Conservation (phyloP, 495 filamentous ascomycete species). For the Alectoria sarmentosa region DNA sequence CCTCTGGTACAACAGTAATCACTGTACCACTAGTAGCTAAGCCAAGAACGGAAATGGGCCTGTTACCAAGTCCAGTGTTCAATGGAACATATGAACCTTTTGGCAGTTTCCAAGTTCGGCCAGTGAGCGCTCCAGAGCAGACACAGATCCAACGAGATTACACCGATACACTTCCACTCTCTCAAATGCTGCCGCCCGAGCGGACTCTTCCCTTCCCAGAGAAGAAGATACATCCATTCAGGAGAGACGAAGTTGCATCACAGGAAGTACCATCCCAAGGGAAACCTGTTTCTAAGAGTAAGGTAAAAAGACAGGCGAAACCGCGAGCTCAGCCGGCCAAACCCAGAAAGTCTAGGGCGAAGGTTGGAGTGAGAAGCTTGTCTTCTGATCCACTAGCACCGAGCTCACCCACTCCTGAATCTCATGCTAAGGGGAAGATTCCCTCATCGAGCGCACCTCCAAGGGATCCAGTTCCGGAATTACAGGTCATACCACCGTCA, state of each 20-base stretch:
- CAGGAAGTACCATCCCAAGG: not conserved
- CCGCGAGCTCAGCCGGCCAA: slow-evolving; percentile 2
- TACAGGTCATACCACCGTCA: not conserved
- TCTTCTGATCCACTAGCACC: slow-evolving; percentile 1
- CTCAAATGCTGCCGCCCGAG: slow-evolving; percentile 41
- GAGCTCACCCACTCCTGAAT: not conserved
- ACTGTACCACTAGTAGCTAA: not conserved
- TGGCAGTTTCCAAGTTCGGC: slow-evolving; percentile 12
- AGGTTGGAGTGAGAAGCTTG: not conserved
- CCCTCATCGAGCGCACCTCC: slow-evolving; percentile 6
- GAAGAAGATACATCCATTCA: slow-evolving; percentile 24
- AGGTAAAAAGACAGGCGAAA: slow-evolving; percentile 7
- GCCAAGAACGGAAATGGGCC: not conserved
- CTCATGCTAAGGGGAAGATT: not conserved
- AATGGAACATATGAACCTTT: slow-evolving; percentile 1
- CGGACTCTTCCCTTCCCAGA: slow-evolving; percentile 39
- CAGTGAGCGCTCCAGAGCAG: slow-evolving; percentile 18
- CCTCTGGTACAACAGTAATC: not conserved
- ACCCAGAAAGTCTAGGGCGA: not conserved
- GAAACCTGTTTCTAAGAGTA: slow-evolving; percentile 6
- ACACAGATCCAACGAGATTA: slow-evolving; percentile 1
- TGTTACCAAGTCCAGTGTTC: slow-evolving; percentile 4
- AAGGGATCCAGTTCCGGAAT: not conserved
- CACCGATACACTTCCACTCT: slow-evolving; percentile 22
- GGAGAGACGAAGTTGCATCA: not conserved